These are phyloP conservation scores for Neonectria coccinea DNA, from an alignment of 2,329 filamentous ascomycete species.

Conservation along the genomic window DNA sequence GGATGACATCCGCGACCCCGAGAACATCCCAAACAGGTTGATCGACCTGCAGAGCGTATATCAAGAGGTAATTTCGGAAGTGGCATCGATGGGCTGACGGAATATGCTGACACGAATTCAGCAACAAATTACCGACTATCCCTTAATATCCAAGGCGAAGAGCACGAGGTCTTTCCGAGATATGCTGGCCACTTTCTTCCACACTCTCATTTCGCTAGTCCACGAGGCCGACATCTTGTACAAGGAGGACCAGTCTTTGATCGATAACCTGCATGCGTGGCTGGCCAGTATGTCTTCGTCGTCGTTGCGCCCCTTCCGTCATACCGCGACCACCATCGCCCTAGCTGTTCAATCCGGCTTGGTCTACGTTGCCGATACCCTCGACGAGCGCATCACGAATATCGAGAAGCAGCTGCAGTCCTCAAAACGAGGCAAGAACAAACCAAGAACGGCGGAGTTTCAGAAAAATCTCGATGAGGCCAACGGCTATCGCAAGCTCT, in stretches of 20 bases:
- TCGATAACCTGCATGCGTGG: constrained; percentile 93
- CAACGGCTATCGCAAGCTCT: constrained; percentile 74
- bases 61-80: constrained; percentile 70
- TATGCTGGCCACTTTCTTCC: constrained; percentile 82
- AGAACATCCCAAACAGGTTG: constrained; percentile 83
- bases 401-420: constrained; percentile 82
- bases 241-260: constrained; percentile 78
- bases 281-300: constrained; percentile 91
- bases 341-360: constrained; percentile 83
- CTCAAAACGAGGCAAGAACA: constrained; percentile 80
- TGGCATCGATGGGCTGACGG: not conserved
- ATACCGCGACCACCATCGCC: constrained; percentile 89
- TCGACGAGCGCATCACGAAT: constrained; percentile 79
- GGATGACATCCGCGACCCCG: constrained; percentile 89
- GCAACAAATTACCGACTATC: constrained; percentile 89
- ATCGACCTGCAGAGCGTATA: constrained; percentile 90
- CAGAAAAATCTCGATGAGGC: constrained; percentile 78
- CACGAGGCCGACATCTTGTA: constrained; percentile 88
- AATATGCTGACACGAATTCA: constrained; percentile 51
- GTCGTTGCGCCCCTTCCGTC: constrained; percentile 87
- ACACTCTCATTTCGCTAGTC: constrained; percentile 78
- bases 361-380: constrained; percentile 76
- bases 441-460: constrained; percentile 79
- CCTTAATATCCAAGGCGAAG: constrained; percentile 85
- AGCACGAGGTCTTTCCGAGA: constrained; percentile 82